Evolutionary conservation across 768 basidiomycete genomes (phyloP).

Genomic region (Cystofilobasidium macerans): DNA sequence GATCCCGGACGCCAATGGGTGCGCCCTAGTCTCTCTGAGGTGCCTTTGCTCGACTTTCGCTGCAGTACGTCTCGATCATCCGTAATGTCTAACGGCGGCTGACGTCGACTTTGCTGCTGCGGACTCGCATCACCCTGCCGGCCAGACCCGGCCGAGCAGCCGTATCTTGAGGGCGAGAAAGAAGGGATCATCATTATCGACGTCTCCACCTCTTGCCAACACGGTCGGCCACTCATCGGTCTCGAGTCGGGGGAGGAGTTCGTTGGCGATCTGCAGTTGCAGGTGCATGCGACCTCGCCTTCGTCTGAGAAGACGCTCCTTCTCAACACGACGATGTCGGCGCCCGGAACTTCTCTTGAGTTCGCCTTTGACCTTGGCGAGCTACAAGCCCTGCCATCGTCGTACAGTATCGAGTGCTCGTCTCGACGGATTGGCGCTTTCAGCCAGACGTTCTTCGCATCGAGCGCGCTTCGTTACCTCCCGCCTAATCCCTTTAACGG

Average conservation of each 20-base stretch:
- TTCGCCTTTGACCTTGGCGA: background rate
- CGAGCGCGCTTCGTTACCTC: slow-evolving; percentile 40
- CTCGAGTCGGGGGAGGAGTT: background rate
- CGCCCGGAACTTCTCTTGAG: background rate
- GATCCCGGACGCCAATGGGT: background rate
- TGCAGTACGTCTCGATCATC: slow-evolving; percentile 1
- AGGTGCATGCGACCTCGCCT: background rate
- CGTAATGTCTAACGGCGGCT: background rate
- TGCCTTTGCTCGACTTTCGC: slow-evolving; percentile 16
- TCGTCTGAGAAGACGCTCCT: background rate
- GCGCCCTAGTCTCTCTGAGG: background rate
- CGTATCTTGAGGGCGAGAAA: background rate
- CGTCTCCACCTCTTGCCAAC: background rate
- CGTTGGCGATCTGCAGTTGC: background rate
- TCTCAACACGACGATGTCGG: background rate
- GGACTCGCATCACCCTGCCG: background rate
- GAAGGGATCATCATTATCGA: background rate
- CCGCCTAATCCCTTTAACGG: slow-evolving; percentile 38
- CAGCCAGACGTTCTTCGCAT: slow-evolving; percentile 43
- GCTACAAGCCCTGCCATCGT: background rate
- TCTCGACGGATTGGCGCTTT: slow-evolving; percentile 1
- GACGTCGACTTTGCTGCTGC: background rate
- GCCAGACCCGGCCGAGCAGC: background rate
- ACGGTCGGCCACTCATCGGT: background rate
- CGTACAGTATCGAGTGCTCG: slow-evolving; percentile 24